A percentile compares a stretch with the other conserved stretches of the same genome.
phyloP scores from a whole-genome alignment of 306 rosid species.

The Cucumis cinereus region DNA sequence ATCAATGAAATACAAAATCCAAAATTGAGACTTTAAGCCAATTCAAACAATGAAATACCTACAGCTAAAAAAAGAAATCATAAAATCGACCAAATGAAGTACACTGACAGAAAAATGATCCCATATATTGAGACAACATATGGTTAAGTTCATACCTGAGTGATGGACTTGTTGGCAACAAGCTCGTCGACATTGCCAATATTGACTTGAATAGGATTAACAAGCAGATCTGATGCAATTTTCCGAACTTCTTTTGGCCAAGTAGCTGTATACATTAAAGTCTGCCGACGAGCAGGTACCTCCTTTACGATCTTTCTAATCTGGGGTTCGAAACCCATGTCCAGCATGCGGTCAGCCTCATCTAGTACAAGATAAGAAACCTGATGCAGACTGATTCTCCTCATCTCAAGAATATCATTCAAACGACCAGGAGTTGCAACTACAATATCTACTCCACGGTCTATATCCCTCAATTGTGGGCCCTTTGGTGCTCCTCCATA shows the following conservation, averaged over 20 bases:
- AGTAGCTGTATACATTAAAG: constrained; percentile 98
- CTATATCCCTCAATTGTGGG: constrained; percentile 91
- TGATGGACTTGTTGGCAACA: constrained; percentile 90
- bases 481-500: constrained; percentile 99
- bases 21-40: neutral
- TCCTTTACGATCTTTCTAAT: constrained; percentile 91
- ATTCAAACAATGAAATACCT: neutral
- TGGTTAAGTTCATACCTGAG: constrained; percentile 50
- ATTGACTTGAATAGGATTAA: constrained; percentile 90
- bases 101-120: neutral
- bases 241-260: constrained; percentile 99
- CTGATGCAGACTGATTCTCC: constrained; percentile 80
- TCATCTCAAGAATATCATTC: constrained; percentile 99
- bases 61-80: neutral
- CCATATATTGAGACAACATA: neutral
- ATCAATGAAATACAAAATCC: constrained; percentile 4
- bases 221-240: constrained; percentile 92
- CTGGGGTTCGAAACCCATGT: constrained; percentile 99
- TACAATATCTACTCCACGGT: constrained; percentile 86
- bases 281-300: constrained; percentile 92
- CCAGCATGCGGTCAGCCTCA: constrained; percentile 98
- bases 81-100: neutral
- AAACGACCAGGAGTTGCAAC: constrained; percentile 99
- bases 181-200: constrained; percentile 97
- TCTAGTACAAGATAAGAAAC: constrained; percentile 88